These are phyloP conservation scores for Acaromyces ingoldii DNA, from an alignment of 1,284 basidiomycete species.

Conservation along the genomic window DNA sequence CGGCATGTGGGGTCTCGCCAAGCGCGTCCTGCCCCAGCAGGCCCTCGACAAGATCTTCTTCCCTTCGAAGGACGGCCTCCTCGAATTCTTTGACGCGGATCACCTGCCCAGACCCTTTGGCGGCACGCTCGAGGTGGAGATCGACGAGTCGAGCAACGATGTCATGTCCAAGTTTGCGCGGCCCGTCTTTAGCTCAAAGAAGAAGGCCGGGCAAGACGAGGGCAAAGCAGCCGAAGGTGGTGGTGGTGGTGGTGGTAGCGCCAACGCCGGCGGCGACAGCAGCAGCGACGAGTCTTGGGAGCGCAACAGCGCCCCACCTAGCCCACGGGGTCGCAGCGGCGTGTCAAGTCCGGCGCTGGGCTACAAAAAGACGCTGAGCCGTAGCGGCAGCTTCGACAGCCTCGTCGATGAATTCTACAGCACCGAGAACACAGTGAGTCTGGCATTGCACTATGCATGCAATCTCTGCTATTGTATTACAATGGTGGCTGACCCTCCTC, in stretches of 20 bases:
- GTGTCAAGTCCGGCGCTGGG: neutral
- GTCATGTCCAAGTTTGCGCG: conserved; percentile 33
- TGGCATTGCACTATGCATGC: neutral
- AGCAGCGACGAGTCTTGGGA: no score
- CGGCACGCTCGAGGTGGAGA: conserved; percentile 29
- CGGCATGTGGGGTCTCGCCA: conserved; percentile 69
- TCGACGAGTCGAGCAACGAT: conserved; percentile 36
- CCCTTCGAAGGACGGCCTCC: conserved; percentile 61
- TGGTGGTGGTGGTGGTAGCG: neutral
- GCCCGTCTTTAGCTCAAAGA: conserved; percentile 1
- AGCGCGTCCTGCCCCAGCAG: conserved; percentile 66
- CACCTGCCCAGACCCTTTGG: conserved; percentile 54
- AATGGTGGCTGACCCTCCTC: neutral
- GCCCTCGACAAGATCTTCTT: conserved; percentile 71
- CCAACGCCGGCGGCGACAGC: no score
- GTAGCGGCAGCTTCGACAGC: conserved; percentile 33
- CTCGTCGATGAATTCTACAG: conserved; percentile 45
- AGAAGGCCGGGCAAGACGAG: neutral
- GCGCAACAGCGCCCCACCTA: conserved; percentile 6
- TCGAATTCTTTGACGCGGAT: conserved; percentile 59
- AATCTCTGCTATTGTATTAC: neutral
- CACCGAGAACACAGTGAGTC: conserved; percentile 16
- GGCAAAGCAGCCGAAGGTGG: neutral
- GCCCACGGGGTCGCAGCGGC: neutral
- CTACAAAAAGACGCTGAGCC: conserved; percentile 13